Evolutionary conservation across 1,284 basidiomycete genomes (phyloP).

Genomic region (Rhizoctonia solani): DNA sequence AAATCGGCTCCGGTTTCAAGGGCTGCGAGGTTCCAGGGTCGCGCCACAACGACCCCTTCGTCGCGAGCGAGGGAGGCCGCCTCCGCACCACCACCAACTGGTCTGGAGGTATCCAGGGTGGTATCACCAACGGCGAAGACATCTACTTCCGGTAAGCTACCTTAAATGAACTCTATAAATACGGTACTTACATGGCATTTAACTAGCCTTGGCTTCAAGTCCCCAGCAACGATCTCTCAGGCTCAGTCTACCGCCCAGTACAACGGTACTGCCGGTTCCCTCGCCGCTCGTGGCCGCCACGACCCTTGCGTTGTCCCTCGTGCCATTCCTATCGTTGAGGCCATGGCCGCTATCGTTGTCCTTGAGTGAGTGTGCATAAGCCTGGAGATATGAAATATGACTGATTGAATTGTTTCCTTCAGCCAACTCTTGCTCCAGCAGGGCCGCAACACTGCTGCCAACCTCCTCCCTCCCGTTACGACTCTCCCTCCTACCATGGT

Average conservation of each 20-base stretch:
- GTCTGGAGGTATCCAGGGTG: constrained; percentile 97
- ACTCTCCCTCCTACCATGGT: constrained; percentile 88
- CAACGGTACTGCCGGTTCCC: constrained; percentile 82
- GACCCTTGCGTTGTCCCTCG: constrained; percentile 98
- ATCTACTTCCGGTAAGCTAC: constrained; percentile 88
- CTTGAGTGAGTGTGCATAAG: constrained; percentile 68
- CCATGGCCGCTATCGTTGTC: constrained; percentile 94
- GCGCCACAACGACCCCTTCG: constrained; percentile 92
- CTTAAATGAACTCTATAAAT: not conserved
- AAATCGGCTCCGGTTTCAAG: constrained; percentile 95
- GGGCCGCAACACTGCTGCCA: constrained; percentile 68
- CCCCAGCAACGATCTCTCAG: constrained; percentile 96
- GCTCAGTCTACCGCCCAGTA: constrained; percentile 91
- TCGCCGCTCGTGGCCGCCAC: constrained; percentile 91
- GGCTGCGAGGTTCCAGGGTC: constrained; percentile 95
- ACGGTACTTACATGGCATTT: not conserved
- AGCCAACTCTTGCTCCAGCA: constrained; percentile 83
- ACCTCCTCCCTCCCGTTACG: constrained; percentile 73
- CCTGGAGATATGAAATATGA: not conserved
- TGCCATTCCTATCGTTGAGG: constrained; percentile 97
- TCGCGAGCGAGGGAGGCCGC: constrained; percentile 66
- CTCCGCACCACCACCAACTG: constrained; percentile 92
- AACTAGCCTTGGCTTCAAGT: constrained; percentile 91
- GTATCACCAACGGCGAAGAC: constrained; percentile 96
- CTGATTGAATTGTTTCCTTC: constrained; percentile 13